Evolutionary conservation across 1,139 yeast genomes (phyloP).

Genomic region (Sugiyamaella castrensis): DNA sequence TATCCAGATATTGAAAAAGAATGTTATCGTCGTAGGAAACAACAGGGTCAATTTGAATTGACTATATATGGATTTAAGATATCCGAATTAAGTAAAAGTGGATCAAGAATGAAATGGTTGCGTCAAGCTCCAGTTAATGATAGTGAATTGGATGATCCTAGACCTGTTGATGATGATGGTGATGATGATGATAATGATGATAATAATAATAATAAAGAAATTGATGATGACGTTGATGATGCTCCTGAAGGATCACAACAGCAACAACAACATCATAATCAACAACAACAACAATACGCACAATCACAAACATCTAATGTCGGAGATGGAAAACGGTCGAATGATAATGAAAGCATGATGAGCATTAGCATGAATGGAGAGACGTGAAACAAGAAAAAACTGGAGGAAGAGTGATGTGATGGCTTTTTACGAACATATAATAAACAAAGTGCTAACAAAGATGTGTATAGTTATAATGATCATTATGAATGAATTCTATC

Average conservation of each 20-base stretch:
- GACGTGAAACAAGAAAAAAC: neutral
- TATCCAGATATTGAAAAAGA: slow-evolving; percentile 74
- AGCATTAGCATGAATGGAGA: slow-evolving; percentile 23
- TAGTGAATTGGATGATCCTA: slow-evolving; percentile 13
- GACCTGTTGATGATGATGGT: slow-evolving; percentile 12
- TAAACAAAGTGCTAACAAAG: too few relatives aligned
- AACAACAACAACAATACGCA: slow-evolving; percentile 7
- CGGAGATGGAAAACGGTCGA: neutral
- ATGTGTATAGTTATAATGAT: slow-evolving; percentile 7
- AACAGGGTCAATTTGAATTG: slow-evolving; percentile 61
- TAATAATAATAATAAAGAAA: neutral
- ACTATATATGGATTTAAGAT: slow-evolving; percentile 86
- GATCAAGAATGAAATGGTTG: slow-evolving; percentile 95
- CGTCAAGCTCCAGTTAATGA: slow-evolving; percentile 60
- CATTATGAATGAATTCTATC: slow-evolving; percentile 7
- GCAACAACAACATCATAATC: slow-evolving; percentile 1
- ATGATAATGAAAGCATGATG: slow-evolving; percentile 22
- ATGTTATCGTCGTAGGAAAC: slow-evolving; percentile 49
- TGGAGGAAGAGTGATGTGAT: neutral
- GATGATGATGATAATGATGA: slow-evolving; percentile 5
- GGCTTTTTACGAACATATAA: neutral
- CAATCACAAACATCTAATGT: neutral
- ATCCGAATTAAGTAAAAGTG: slow-evolving; percentile 69
- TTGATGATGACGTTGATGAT: slow-evolving; percentile 1
- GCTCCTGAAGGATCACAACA: slow-evolving; percentile 2